Conservation (phyloP, 1,284 basidiomycete species). For the Trametes versicolor region DNA sequence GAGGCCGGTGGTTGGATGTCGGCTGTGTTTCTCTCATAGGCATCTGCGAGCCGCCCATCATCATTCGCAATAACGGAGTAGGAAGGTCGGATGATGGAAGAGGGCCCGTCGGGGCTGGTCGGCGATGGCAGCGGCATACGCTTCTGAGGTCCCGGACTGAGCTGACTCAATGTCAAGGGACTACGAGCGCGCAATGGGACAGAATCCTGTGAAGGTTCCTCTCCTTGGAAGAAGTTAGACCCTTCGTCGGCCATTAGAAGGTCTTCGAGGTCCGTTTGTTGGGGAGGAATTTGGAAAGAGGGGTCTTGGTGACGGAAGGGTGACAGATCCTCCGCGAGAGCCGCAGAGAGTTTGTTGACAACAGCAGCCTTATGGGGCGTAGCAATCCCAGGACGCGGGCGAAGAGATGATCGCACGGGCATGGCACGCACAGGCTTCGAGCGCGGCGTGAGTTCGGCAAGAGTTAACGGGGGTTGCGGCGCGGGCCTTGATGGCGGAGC, state of each 20-base stretch:
- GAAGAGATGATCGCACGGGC: conserved; percentile 35
- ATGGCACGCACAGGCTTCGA: conserved; percentile 31
- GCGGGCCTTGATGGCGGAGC: conserved; percentile 19
- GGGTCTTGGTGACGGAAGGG: conserved; percentile 35
- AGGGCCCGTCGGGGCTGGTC: background rate
- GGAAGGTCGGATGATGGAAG: background rate
- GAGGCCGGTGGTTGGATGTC: background rate
- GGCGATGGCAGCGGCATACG: conserved; percentile 10
- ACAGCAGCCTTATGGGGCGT: conserved; percentile 39
- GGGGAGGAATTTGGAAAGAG: conserved; percentile 38
- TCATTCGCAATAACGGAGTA: background rate
- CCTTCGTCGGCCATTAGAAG: conserved; percentile 34
- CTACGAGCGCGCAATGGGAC: conserved; percentile 13
- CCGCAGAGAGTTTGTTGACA: conserved; percentile 34
- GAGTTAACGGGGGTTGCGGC: conserved; percentile 35
- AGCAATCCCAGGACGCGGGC: conserved; percentile 35
- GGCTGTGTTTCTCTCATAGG: conserved; percentile 2
- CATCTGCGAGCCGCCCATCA: background rate
- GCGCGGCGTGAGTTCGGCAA: conserved; percentile 42
- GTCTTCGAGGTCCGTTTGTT: conserved; percentile 19
- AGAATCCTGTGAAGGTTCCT: conserved; percentile 23
- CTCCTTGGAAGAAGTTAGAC: conserved; percentile 24
- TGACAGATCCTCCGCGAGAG: conserved; percentile 41
- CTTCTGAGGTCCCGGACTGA: conserved; percentile 22
- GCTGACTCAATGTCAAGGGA: conserved; percentile 33